Percentiles rank a stretch among this genome's conserved stretches.
phyloP scores from a whole-genome alignment of 306 rosid species.

The Elaeagnus macrophylla region DNA sequence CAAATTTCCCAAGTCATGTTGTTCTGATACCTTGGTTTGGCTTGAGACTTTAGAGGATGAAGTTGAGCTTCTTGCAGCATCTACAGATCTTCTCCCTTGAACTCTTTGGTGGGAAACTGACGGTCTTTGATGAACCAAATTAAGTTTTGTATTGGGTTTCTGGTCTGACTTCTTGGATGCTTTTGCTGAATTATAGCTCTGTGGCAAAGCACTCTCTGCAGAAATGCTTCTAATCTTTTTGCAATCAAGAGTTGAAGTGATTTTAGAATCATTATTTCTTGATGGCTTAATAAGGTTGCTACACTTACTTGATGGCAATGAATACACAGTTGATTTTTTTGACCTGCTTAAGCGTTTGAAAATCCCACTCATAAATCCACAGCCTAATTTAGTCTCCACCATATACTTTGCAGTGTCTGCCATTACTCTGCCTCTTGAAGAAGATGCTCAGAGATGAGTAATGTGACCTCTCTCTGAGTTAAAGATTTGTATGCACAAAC shows the following conservation, averaged over 20 bases:
- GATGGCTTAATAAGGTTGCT: constrained; percentile 17
- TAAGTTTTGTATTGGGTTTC: constrained; percentile 26
- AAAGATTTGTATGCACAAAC: neutral
- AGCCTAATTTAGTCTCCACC: constrained; percentile 34
- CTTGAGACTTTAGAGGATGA: constrained; percentile 38
- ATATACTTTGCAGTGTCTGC: constrained; percentile 39
- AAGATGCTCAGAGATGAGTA: neutral
- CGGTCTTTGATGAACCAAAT: constrained; percentile 23
- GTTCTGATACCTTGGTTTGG: constrained; percentile 22
- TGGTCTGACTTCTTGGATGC: constrained; percentile 17
- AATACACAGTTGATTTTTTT: constrained; percentile 66
- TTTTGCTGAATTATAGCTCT: constrained; percentile 6
- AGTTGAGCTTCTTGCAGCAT: constrained; percentile 62
- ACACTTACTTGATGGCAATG: constrained; percentile 42
- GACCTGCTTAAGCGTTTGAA: constrained; percentile 42
- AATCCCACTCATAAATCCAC: constrained; percentile 56
- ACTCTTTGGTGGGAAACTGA: constrained; percentile 24
- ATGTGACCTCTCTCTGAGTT: neutral
- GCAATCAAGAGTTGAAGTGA: constrained; percentile 15
- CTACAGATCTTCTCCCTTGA: constrained; percentile 36
- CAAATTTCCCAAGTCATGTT: constrained; percentile 22
- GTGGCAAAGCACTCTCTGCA: constrained; percentile 3
- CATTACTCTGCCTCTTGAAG: constrained; percentile 21
- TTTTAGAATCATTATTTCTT: constrained; percentile 17
- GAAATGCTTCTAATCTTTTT: constrained; percentile 15